Percentiles rank a stretch among this genome's conserved stretches.
These are phyloP conservation scores for Tylopilus vinaceipallidus DNA, from an alignment of 768 basidiomycete genomes.

Conservation along the genomic window DNA sequence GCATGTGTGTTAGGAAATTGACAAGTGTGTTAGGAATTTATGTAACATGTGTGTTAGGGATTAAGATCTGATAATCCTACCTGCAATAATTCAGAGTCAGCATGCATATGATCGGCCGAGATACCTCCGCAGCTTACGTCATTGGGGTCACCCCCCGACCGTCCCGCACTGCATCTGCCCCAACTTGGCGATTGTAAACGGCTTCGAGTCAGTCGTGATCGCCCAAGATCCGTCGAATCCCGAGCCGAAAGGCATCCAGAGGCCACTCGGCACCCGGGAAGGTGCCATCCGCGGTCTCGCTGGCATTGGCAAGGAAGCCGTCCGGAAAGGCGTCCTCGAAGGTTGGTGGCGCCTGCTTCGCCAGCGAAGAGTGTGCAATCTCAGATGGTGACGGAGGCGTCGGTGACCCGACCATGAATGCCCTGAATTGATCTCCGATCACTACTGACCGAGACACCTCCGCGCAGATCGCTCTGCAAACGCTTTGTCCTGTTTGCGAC, in stretches of 20 bases:
- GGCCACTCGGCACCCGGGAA: slow-evolving; percentile 79
- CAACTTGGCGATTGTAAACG: slow-evolving; percentile 19
- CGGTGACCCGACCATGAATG: slow-evolving; percentile 62
- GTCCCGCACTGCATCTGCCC: slow-evolving; percentile 10
- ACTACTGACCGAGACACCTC: not conserved
- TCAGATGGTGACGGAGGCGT: slow-evolving; percentile 36
- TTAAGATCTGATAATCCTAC: no score
- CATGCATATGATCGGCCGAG: no score
- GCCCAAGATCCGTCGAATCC: slow-evolving; percentile 35
- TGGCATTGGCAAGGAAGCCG: slow-evolving; percentile 82
- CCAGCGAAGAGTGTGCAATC: slow-evolving; percentile 61
- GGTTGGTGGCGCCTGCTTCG: slow-evolving; percentile 74
- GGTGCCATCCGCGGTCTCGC: slow-evolving; percentile 87
- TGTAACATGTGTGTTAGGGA: no score
- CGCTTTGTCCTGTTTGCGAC: slow-evolving; percentile 56
- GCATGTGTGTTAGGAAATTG: no score
- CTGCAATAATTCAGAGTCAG: no score
- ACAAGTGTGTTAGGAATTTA: no score
- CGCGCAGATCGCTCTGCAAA: slow-evolving; percentile 57
- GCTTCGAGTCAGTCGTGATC: slow-evolving; percentile 27
- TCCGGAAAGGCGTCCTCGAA: slow-evolving; percentile 78
- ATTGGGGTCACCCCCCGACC: no score
- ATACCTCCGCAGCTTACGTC: no score
- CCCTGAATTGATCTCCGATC: not conserved
- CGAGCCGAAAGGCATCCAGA: slow-evolving; percentile 39